Evolutionary conservation across 2,329 filamentous ascomycete genomes (phyloP).

Genomic region (Botrytis deweyae): DNA sequence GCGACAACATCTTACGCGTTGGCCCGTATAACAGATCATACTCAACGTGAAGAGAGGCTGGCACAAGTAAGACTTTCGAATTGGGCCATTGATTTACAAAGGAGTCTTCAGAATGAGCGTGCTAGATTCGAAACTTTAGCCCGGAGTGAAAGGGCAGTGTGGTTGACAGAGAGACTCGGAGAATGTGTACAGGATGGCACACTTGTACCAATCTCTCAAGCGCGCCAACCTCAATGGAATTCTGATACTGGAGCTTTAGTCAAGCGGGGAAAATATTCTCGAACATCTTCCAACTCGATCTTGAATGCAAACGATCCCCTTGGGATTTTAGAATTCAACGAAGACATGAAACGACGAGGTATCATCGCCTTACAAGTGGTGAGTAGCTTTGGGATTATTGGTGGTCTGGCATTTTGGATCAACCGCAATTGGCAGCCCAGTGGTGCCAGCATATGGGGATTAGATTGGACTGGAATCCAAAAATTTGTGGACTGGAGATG

Average conservation of each 20-base stretch:
- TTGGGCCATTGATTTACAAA: constrained; percentile 80
- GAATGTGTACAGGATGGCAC: constrained; percentile 67
- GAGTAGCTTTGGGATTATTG: constrained; percentile 71
- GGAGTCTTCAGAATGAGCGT: constrained; percentile 71
- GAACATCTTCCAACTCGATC: constrained; percentile 19
- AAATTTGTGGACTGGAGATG: constrained; percentile 28
- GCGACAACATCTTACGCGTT: constrained; percentile 54
- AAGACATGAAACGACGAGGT: constrained; percentile 62
- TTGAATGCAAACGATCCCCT: constrained; percentile 65
- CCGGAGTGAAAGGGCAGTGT: constrained; percentile 62
- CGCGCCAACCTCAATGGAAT: constrained; percentile 26
- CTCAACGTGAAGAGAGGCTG: constrained; percentile 58
- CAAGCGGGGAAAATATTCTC: constrained; percentile 29
- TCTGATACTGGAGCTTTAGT: constrained; percentile 26
- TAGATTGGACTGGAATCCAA: constrained; percentile 30
- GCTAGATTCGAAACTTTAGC: constrained; percentile 64
- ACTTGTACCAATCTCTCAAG: constrained; percentile 51
- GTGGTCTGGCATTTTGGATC: constrained; percentile 68
- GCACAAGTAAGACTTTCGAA: constrained; percentile 72
- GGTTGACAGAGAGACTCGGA: constrained; percentile 65
- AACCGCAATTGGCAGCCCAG: constrained; percentile 20
- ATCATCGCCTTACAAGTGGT: constrained; percentile 71
- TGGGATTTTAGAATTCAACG: constrained; percentile 69
- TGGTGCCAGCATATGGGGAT: constrained; percentile 24
- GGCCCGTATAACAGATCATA: constrained; percentile 59